Percentiles rank a stretch among this genome's conserved stretches.
Conservation (phyloP, 2,329 filamentous ascomycete species). For the Chalara sp. region DNA sequence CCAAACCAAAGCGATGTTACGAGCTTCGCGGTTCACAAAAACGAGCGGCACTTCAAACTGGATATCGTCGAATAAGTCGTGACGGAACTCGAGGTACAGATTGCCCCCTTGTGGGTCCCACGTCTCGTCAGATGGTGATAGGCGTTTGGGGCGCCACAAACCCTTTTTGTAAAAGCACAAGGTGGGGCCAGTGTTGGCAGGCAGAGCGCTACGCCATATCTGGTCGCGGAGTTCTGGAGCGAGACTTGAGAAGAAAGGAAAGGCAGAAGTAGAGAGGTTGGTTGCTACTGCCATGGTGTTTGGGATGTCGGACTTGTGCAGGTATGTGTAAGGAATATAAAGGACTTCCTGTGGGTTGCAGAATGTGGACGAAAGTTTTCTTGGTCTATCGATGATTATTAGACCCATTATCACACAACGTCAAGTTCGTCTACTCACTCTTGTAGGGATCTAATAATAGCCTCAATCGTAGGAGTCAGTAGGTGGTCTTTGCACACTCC, state of each 20-base stretch:
- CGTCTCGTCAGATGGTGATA: not conserved
- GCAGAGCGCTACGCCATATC: conserved; percentile 1
- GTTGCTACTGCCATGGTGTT: conserved; percentile 1
- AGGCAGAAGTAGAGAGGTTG: not conserved
- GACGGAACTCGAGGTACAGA: not conserved
- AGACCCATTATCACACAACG: too few species aligned
- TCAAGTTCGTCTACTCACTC: too few species aligned
- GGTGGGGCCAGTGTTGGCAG: not conserved
- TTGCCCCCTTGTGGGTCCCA: not conserved
- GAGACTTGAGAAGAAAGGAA: conserved; percentile 1
- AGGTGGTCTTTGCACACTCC: too few species aligned
- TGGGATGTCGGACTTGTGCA: not conserved
- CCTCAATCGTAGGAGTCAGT: too few species aligned
- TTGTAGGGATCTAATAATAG: too few species aligned
- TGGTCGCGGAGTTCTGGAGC: not conserved
- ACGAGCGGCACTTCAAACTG: not conserved
- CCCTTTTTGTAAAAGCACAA: conserved; percentile 1
- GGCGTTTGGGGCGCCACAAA: not conserved
- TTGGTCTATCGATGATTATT: too few species aligned
- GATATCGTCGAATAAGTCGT: not conserved
- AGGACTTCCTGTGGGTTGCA: too few species aligned
- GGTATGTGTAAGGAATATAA: not conserved
- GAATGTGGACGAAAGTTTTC: too few species aligned
- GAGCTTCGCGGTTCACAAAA: conserved; percentile 2
- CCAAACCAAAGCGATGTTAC: not conserved